Base-by-base conservation (phyloP, 2,329 filamentous ascomycete species). In the Exophiala sp. region DNA sequence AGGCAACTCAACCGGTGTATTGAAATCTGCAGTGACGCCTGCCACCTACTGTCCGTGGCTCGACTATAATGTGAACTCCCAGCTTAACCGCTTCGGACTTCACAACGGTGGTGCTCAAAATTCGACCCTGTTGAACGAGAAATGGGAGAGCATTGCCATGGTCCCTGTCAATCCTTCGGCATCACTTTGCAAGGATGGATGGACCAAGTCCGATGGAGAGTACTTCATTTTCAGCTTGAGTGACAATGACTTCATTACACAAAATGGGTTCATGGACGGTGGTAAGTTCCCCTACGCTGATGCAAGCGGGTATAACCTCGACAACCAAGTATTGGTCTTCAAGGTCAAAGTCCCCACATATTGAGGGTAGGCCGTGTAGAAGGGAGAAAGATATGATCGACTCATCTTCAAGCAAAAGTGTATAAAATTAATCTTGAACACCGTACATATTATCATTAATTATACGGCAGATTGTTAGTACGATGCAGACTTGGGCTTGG, bases 221-320 rank as follows among this genome's bases (percentile, higher is more conserved):
- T 89, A 82, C 68, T 88, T 83, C 64, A 66, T 90, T 33, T 80
- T 90, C 57, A 81, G 78, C 10, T 70, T 88, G 45, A 86, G 80
- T 52, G 87, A 89, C 63, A 88, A 90, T 65, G 86, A 90, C 67
- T 89, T 89, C 62, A 83, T 89, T 52, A 89, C 86, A 0, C 85
- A 89, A 67, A 75, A 89, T 66, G 78, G 80, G 1, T 76, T 73
- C 55, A 72, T 85, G 67, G 80, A 87, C 60, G 75, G 73, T 55
- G 85, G 85, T 4, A 70, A 74, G 52, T 75, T 80, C 36, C 66
- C 67, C 7, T 88, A 84, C 61, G 68, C 71, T 2, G 85, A 88
- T 63, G 70, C 65, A 3, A 80, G 77, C 24, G 83, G 83, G 0
- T 82, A 73, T 60, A 76, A 78, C 55, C 65, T 87, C 35, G 78